Evolutionary conservation across 2,329 filamentous ascomycete species (phyloP).

Genomic region (Pseudocercospora pini-densiflorae): DNA sequence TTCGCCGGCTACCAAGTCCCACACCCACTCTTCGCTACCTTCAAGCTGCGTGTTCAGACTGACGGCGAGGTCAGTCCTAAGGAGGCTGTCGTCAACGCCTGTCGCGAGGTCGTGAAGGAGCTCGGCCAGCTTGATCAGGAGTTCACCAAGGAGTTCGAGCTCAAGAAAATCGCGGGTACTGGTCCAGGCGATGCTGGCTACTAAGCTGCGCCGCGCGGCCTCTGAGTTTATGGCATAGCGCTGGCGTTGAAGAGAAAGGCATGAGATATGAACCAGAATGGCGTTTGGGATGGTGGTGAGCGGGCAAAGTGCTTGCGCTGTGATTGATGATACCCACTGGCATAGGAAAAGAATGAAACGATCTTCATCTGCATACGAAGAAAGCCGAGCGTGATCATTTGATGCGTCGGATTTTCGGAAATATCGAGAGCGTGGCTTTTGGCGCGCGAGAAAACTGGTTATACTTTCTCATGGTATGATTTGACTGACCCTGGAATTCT

Average conservation of each 20-base stretch:
- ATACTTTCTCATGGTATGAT: neutral
- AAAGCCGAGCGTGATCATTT: neutral
- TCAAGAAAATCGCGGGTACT: slow-evolving; percentile 73
- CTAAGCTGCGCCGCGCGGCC: neutral
- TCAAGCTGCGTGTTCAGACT: slow-evolving; percentile 82
- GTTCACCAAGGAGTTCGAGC: slow-evolving; percentile 90
- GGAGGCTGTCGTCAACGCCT: slow-evolving; percentile 80
- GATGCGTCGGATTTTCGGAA: neutral
- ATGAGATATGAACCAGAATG: neutral
- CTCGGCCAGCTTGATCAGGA: slow-evolving; percentile 80
- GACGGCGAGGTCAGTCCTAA: slow-evolving; percentile 88
- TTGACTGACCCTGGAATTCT: neutral
- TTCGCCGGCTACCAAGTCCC: slow-evolving; percentile 88
- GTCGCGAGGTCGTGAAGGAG: slow-evolving; percentile 80
- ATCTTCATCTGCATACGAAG: neutral
- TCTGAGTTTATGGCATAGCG: neutral
- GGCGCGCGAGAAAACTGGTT: neutral
- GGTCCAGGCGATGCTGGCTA: slow-evolving; percentile 31
- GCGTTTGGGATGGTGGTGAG: neutral
- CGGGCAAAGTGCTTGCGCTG: slow-evolving; percentile 4
- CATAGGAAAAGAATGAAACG: neutral
- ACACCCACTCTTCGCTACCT: slow-evolving; percentile 50
- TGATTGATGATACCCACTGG: slow-evolving; percentile 1
- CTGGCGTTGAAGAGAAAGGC: neutral
- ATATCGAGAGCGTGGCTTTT: neutral